phyloP scores from a whole-genome alignment of 106 monocot genomes.

The Narthecium ossifragum region DNA sequence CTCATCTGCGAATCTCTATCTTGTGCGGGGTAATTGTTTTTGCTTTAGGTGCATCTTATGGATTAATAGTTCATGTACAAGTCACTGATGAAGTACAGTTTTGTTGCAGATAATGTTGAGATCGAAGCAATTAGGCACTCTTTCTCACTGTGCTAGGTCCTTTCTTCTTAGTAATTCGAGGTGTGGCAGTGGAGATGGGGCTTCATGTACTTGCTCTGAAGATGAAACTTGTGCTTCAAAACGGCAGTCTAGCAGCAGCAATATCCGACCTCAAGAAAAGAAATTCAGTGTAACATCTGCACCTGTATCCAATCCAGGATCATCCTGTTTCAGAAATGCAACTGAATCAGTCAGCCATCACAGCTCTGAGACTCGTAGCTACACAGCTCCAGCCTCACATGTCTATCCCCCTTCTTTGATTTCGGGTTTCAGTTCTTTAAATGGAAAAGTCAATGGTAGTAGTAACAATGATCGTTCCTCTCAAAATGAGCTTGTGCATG shows the following conservation, averaged over 20 bases:
- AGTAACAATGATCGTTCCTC: constrained; percentile 3
- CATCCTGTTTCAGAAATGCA: constrained; percentile 30
- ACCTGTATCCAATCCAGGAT: constrained; percentile 10
- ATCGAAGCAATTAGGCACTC: constrained; percentile 70
- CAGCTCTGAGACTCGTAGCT: constrained; percentile 8
- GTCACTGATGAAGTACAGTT: not conserved
- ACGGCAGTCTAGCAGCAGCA: constrained; percentile 21
- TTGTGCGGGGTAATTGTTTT: no score
- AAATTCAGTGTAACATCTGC: constrained; percentile 16
- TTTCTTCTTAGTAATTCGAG: constrained; percentile 65
- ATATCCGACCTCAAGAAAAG: constrained; percentile 23
- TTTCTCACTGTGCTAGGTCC: constrained; percentile 82
- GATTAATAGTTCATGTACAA: no score
- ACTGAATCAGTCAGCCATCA: constrained; percentile 21
- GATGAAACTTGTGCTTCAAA: constrained; percentile 57
- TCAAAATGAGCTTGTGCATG: constrained; percentile 12
- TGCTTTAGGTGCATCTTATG: no score
- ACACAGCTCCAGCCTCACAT: constrained; percentile 15
- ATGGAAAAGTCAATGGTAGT: constrained; percentile 9
- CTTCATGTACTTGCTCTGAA: constrained; percentile 57
- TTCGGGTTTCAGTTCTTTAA: constrained; percentile 10
- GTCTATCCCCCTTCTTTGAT: constrained; percentile 10
- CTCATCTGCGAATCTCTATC: no score
- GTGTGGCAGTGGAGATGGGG: constrained; percentile 53
- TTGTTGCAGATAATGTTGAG: constrained; percentile 66